These are phyloP conservation scores for Kazachstania africana DNA, from an alignment of 805 yeast genomes.

Conservation along the genomic window DNA sequence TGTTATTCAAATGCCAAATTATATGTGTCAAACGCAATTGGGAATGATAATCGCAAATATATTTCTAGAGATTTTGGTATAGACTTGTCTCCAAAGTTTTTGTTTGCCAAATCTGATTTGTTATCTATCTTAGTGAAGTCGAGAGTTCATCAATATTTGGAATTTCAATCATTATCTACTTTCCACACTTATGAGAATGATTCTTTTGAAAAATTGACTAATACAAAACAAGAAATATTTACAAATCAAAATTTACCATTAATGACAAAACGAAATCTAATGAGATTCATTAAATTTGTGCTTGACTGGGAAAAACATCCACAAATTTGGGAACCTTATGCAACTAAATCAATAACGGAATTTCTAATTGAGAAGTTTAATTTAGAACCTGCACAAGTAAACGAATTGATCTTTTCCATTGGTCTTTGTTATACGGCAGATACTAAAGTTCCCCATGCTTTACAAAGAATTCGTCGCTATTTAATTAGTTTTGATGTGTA, in stretches of 20 bases:
- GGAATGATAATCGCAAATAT: constrained; percentile 27
- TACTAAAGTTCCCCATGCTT: constrained; percentile 60
- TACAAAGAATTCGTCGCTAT: constrained; percentile 74
- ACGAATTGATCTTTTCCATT: constrained; percentile 75
- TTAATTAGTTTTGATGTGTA: constrained; percentile 78
- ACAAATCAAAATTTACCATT: constrained; percentile 72
- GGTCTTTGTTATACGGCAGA: constrained; percentile 59
- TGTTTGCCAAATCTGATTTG: constrained; percentile 86
- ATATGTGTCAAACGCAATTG: constrained; percentile 57
- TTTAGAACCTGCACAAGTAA: constrained; percentile 60
- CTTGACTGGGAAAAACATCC: constrained; percentile 53
- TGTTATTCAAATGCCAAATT: constrained; percentile 61
- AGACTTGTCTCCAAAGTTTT: constrained; percentile 74
- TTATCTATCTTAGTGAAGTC: constrained; percentile 67
- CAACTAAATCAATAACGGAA: constrained; percentile 41
- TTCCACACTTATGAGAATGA: constrained; percentile 95
- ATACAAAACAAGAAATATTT: constrained; percentile 86
- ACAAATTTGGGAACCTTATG: constrained; percentile 45
- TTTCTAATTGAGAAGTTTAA: constrained; percentile 59
- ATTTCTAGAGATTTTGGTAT: constrained; percentile 70
- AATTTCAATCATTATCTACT: constrained; percentile 76
- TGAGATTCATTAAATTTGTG: constrained; percentile 87
- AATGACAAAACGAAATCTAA: constrained; percentile 60
- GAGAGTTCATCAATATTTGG: constrained; percentile 82
- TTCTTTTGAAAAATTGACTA: constrained; percentile 72